A percentile compares a stretch with the other conserved stretches of the same genome.
phyloP scores from a whole-genome alignment of 805 yeast species.

The Babjeviella inositovora region DNA sequence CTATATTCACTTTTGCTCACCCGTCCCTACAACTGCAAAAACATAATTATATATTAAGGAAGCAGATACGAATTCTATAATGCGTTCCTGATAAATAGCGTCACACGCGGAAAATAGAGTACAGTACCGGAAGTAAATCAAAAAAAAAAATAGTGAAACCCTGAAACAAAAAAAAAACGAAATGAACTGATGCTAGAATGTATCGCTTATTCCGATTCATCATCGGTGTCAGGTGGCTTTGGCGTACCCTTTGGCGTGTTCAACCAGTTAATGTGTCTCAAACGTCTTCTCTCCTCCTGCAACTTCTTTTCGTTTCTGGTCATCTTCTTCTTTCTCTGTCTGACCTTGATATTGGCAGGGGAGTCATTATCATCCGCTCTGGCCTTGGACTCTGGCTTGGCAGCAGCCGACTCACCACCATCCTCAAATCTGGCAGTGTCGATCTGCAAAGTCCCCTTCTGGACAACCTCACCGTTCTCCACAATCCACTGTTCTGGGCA shows the following conservation, averaged over 20 bases:
- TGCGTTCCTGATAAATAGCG: too few relatives aligned
- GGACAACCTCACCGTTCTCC: conserved; percentile 79
- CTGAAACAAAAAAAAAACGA: conserved; percentile 1
- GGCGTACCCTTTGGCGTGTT: conserved; percentile 97
- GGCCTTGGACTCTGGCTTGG: conserved; percentile 19
- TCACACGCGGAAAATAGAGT: too few relatives aligned
- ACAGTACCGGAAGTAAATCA: not conserved
- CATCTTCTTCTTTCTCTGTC: conserved; percentile 88
- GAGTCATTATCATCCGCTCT: conserved; percentile 65
- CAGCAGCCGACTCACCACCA: conserved; percentile 36
- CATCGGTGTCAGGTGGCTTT: conserved; percentile 85
- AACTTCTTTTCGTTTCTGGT: conserved; percentile 91
- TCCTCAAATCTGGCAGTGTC: conserved; percentile 76
- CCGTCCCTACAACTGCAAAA: too few relatives aligned
- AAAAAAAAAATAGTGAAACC: not conserved
- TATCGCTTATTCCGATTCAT: conserved; percentile 45
- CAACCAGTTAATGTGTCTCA: conserved; percentile 90
- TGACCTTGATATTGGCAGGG: conserved; percentile 91
- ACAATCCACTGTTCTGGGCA: conserved; percentile 99
- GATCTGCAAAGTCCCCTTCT: conserved; percentile 64
- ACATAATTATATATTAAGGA: too few relatives aligned
- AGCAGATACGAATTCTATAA: too few relatives aligned
- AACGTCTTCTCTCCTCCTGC: conserved; percentile 86
- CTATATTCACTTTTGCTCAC: too few relatives aligned
- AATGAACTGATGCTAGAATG: too few relatives aligned